Base-by-base conservation (phyloP, 352 stramenopile genomes). In the Globisporangium paroecandrum region DNA sequence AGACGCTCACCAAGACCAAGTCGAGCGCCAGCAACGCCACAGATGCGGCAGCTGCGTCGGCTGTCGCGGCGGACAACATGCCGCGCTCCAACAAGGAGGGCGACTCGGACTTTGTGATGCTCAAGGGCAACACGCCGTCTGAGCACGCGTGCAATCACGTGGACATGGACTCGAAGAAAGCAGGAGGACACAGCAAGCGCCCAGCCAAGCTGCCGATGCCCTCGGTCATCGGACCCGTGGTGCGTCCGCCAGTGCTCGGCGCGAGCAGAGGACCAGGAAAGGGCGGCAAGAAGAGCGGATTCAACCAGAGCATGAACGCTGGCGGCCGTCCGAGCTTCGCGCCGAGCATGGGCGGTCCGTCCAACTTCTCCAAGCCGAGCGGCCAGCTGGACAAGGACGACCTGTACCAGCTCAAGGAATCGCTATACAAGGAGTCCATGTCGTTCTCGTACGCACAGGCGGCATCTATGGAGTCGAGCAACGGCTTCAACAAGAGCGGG, bases 381-480 rank as follows among this genome's bases (percentile, higher is more conserved):
- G 60, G 46, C 1, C 41, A 68, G 12, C 66, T 83, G 59, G 76
- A 76, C 29, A 69, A 67, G 29, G 25, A 76, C 8, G 74, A 83
- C 29, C 62, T 83, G 22, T 71, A 81, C 29, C 63, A 81, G 54
- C 65, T 83, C 25, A 81, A 78, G 47, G 77, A 83, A 8, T 76
- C 71, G 15, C 36, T 83, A 1, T 81, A 69, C 66, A 77, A 77
- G 47, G 64, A 49, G 25, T 82, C 75, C 3, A 64, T 81, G 56
- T 66, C 63, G 7, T 70, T 46, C 27, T 56, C 47, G 25, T 47
- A 61, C 43, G 65, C 49, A 4, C 57, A 56, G 8, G 38, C 18
- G 27, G 29, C 36, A 34, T 54, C 36, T n/a, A n/a, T 62, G 27
- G 27, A 54, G 51, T 64, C 65, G 43, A 60, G 32, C 32, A 65